Evolutionary conservation across 73 alveolate species (phyloP), one percentile per base, ranked within the genome.

Genomic region (Loxodes magnus): DNA sequence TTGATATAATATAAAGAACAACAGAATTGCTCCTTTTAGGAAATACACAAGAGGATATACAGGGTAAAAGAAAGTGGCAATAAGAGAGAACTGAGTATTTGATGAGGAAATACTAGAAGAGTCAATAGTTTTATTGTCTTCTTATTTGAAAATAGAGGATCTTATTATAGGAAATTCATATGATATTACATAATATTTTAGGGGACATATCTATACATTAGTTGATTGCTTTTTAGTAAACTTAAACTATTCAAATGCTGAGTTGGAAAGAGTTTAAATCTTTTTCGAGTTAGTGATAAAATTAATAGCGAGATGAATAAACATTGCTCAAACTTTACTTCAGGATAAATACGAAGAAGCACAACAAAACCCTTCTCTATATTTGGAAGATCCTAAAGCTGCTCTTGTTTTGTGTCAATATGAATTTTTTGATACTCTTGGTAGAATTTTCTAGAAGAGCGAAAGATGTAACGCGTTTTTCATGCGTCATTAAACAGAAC

Each of bases 141-240:
- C n/a, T n/a, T n/a, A n/a, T n/a, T n/a, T n/a, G n/a, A n/a, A n/a
- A n/a, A n/a, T n/a, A n/a, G n/a, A n/a, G 5, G 71, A 19, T 6
- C 22, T 43, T 14, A 4, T 14, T 23, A 4, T 37, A 9, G 26
- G 58, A 5, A 64, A 70, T 17, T 61, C 80, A 12, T 27, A 12
- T 14, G 26, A 67, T 14, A 41, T 67, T 5, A 67, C 71, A 17
- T 66, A 74, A 37, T 74, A 42, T 46, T 27, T 74, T 5, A 35
- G 88, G 31, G 88, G 88, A 20, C 74, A 66, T 35, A 56, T 65
- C 7, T 74, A 41, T 52, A 56, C 53, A 25, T 57, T 66, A 27
- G 70, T 74, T 9, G 88, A 74, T 57, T 67, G 76, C 29, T 51
- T 74, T 3, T 50, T 74, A 4, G 35, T 68, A 12, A 9, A 17